Base-by-base conservation (phyloP, 2,329 filamentous ascomycete genomes). In the Clathrospora elynae region DNA sequence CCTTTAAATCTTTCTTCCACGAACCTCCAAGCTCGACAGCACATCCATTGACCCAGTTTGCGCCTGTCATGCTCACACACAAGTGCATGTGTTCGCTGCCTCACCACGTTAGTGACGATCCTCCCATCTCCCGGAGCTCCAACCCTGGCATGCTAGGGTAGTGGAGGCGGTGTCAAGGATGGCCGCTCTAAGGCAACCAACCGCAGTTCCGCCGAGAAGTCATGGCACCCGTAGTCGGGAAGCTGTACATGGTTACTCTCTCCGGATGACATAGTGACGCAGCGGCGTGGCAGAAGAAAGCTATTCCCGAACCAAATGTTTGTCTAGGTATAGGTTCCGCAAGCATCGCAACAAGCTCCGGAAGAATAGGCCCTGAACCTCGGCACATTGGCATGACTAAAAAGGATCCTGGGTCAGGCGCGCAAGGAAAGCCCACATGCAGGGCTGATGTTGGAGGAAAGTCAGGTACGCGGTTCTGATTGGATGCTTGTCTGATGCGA, bases 401-500 rank as follows among this genome's bases (percentile, higher is more conserved):
- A 42, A 37, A 46, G 20, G 25, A 26, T 39, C 38, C 35, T 28
- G 38, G 41, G 28, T 40, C 35, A 32, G 30, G 32, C 25, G 39
- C 18, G 13, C 31, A 23, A 35, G 31, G 17, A 33, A n/a, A n/a
- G 37, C 37, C 46, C 23, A 41, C 34, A 46, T 47, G 55, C 53
- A 60, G 54, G 57, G 59, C 31, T 28, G 31, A 6, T 30, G 24
- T 48, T 34, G 29, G 46, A 36, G 33, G 18, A 30, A 30, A 49
- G 42, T 55, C 64, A 69, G 66, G 66, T 66, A 69, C 66, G 37
- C 17, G 10, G 9, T 10, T 16, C 23, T 64, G 57, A 66, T 67
- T 67, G 56, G 64, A n/a, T 26, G 34, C n/a, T 9, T 6, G 26
- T 49, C 50, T 50, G 46, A 46, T 35, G 32, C 42, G 48, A 66